Evolutionary conservation across 2,329 filamentous ascomycete genomes (phyloP).

Genomic region (Emericellopsis atlantica): DNA sequence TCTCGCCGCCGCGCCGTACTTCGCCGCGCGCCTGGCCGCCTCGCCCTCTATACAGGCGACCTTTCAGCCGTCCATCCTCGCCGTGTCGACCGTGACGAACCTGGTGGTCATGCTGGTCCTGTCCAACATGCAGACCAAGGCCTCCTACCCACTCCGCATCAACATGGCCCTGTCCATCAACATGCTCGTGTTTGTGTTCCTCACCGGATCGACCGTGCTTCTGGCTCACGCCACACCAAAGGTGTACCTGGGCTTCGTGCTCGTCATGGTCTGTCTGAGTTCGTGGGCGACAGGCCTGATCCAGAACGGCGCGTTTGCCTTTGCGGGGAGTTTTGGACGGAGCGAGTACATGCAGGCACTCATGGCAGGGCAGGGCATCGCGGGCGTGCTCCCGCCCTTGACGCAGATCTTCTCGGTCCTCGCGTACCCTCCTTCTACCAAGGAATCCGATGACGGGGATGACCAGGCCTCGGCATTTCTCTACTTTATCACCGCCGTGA

Average conservation of each 20-base stretch:
- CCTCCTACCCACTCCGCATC: slow-evolving; percentile 83
- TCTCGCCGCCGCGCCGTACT: slow-evolving; percentile 86
- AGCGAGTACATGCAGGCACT: slow-evolving; percentile 90
- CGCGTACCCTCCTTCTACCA: slow-evolving; percentile 26
- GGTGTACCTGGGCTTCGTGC: slow-evolving; percentile 68
- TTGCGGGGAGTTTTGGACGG: slow-evolving; percentile 71
- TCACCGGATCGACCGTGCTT: slow-evolving; percentile 66
- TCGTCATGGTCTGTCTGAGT: slow-evolving; percentile 68
- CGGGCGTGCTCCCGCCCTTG: slow-evolving; percentile 78
- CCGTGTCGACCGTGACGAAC: slow-evolving; percentile 76
- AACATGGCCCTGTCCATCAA: slow-evolving; percentile 65
- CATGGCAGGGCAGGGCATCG: slow-evolving; percentile 88
- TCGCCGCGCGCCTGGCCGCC: slow-evolving; percentile 75
- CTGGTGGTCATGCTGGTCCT: slow-evolving; percentile 64
- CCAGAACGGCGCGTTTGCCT: slow-evolving; percentile 92
- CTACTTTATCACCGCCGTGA: slow-evolving; percentile 83
- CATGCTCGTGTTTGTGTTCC: slow-evolving; percentile 59
- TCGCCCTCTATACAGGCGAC: slow-evolving; percentile 60
- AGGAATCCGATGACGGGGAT: slow-evolving; percentile 9
- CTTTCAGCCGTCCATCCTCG: slow-evolving; percentile 83
- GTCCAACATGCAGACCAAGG: slow-evolving; percentile 65
- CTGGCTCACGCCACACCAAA: slow-evolving; percentile 49
- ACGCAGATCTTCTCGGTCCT: slow-evolving; percentile 80
- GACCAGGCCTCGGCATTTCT: slow-evolving; percentile 56
- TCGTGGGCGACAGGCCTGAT: slow-evolving; percentile 73